Evolutionary conservation across 495 filamentous ascomycete species (phyloP).

Genomic region (Trichoderma parareesei): DNA sequence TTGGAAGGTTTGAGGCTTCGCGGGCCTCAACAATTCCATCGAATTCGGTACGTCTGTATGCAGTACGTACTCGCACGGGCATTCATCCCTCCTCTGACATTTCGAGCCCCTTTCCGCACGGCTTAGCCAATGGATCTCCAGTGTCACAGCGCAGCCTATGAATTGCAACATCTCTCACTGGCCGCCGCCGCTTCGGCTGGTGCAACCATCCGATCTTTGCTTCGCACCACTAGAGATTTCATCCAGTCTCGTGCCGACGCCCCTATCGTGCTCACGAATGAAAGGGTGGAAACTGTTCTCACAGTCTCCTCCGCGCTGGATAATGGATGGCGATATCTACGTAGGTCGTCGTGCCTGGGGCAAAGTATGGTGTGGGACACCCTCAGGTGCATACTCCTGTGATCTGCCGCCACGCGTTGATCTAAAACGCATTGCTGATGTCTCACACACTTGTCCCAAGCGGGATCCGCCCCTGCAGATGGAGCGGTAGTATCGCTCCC

Average conservation of each 20-base stretch:
- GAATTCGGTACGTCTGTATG: too few species aligned
- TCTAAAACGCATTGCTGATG: not conserved
- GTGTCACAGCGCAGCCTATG: too few species aligned
- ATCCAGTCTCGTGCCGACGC: not conserved
- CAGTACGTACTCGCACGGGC: too few species aligned
- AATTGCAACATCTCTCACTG: too few species aligned
- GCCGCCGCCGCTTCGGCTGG: too few species aligned
- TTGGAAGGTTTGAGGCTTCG: too few species aligned
- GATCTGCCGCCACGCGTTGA: slow-evolving; percentile 8
- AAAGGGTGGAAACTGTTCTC: not conserved
- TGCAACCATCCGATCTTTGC: too few species aligned
- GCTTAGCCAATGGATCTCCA: too few species aligned
- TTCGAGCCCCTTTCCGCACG: too few species aligned
- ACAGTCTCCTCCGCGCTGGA: not conserved
- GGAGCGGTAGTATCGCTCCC: not conserved
- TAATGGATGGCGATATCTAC: not conserved
- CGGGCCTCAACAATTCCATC: too few species aligned
- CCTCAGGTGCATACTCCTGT: not conserved
- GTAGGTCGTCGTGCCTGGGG: not conserved
- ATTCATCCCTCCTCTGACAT: too few species aligned
- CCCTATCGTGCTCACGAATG: not conserved
- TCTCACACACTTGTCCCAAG: slow-evolving; percentile 2
- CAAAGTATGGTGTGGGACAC: not conserved
- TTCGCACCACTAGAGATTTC: too few species aligned
- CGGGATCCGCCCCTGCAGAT: slow-evolving; percentile 3